These are phyloP conservation scores for Kazachstania psychrophila DNA, from an alignment of 805 yeast species.

Conservation along the genomic window DNA sequence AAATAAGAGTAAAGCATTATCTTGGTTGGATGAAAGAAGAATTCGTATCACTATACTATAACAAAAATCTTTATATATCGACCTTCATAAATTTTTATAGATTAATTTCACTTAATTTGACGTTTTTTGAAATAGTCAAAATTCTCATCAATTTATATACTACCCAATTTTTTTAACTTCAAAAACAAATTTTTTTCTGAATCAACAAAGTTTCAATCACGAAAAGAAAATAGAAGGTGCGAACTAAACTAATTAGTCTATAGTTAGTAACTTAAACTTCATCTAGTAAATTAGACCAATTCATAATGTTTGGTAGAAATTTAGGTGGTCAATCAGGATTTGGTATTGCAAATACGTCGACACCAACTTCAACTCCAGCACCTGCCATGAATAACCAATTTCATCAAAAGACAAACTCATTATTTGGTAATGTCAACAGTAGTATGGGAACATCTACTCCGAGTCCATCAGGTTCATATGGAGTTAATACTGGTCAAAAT, in stretches of 20 bases:
- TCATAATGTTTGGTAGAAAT: constrained; percentile 10
- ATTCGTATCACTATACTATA: constrained; percentile 4
- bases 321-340: constrained; percentile 20
- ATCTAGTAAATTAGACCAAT: not conserved
- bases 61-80: not conserved
- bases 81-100: no score
- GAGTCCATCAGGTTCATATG: constrained; percentile 27
- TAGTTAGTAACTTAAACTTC: not conserved
- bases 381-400: constrained; percentile 18
- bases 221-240: no score
- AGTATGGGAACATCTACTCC: constrained; percentile 21
- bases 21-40: constrained; percentile 14
- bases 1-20: constrained; percentile 10
- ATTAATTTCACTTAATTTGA: no score
- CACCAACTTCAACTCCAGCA: constrained; percentile 29
- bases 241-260: not conserved
- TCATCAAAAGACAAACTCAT: constrained; percentile 16
- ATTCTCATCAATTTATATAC: no score
- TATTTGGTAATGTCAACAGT: constrained; percentile 19
- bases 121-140: no score
- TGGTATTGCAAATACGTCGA: constrained; percentile 23
- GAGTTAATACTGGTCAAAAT: constrained; percentile 9
- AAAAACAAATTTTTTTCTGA: not conserved
- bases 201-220: constrained; percentile 1
- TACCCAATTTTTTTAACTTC: not conserved